Conservation (phyloP, 208 protist genomes). For the Acanthamoeba royreba region DNA sequence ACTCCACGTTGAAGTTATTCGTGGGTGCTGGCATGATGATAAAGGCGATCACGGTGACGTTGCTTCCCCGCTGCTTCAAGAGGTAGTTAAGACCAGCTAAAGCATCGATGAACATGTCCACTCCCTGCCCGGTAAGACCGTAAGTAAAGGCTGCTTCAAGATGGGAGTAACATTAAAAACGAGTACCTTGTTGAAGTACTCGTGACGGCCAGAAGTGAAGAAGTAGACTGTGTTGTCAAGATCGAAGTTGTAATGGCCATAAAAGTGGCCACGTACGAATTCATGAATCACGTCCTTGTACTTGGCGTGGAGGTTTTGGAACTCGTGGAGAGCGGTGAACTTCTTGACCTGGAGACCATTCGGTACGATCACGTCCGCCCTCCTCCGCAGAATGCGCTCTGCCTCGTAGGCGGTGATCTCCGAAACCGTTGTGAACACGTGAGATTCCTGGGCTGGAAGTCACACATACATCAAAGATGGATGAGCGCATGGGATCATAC, state of each 20-base stretch:
- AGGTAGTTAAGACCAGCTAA: conserved; percentile 70
- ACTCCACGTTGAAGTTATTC: conserved; percentile 74
- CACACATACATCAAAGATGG: background rate
- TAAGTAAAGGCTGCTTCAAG: background rate
- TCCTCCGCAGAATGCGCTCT: conserved; percentile 55
- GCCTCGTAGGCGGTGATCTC: conserved; percentile 77
- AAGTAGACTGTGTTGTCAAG: conserved; percentile 82
- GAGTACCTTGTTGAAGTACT: conserved; percentile 79
- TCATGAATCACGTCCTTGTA: conserved; percentile 73
- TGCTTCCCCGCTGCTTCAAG: conserved; percentile 58
- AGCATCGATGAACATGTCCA: conserved; percentile 68
- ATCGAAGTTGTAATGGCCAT: conserved; percentile 76
- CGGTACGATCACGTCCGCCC: conserved; percentile 69
- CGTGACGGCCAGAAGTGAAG: conserved; percentile 77
- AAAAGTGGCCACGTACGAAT: conserved; percentile 79
- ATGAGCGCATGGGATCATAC: background rate
- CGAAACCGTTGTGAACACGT: conserved; percentile 81
- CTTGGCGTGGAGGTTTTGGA: conserved; percentile 76
- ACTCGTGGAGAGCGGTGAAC: conserved; percentile 73
- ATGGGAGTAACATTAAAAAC: conserved; percentile 51
- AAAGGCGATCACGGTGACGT: conserved; percentile 76
- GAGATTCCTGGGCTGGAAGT: conserved; percentile 46
- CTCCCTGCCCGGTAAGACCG: background rate
- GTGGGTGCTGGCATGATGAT: conserved; percentile 73
- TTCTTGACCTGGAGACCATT: conserved; percentile 75